Evolutionary conservation across 1,284 basidiomycete genomes (phyloP).

Genomic region (Apiotrichum sp.): DNA sequence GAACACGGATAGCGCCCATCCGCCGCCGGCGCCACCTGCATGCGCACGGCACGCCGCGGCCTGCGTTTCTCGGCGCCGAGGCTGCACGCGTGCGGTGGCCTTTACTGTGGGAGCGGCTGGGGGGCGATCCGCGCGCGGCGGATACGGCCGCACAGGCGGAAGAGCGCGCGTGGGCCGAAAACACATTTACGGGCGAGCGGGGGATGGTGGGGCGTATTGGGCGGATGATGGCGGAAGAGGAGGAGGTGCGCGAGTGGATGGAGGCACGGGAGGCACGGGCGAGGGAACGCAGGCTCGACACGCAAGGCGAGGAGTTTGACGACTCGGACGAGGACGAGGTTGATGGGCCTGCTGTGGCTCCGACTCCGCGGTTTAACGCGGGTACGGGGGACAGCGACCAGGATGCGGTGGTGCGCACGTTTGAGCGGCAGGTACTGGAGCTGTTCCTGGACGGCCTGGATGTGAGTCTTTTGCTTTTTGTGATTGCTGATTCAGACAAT

Average conservation of each 20-base stretch:
- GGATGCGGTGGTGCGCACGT: constrained; percentile 26
- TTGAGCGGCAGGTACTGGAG: constrained; percentile 40
- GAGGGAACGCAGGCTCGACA: constrained; percentile 29
- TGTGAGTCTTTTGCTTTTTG: constrained; percentile 25
- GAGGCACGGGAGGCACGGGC: constrained; percentile 29
- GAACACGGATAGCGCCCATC: constrained; percentile 29
- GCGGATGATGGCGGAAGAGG: constrained; percentile 35
- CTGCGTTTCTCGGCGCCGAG: constrained; percentile 18
- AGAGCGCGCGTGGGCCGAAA: constrained; percentile 29
- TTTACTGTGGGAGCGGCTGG: constrained; percentile 42
- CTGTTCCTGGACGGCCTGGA: constrained; percentile 46
- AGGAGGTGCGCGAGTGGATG: constrained; percentile 41
- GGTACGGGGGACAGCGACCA: constrained; percentile 25
- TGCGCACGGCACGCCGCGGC: constrained; percentile 1
- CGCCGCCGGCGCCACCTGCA: constrained; percentile 3
- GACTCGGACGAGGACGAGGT: constrained; percentile 50
- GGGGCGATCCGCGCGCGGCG: constrained; percentile 26
- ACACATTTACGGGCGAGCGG: constrained; percentile 25
- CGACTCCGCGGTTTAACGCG: constrained; percentile 49
- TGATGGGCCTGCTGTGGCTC: neutral
- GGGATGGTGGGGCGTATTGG: constrained; percentile 41
- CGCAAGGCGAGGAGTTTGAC: constrained; percentile 40
- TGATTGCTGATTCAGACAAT: constrained; percentile 28
- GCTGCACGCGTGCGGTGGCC: constrained; percentile 40
- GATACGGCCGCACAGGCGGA: constrained; percentile 21